These are phyloP conservation scores for Podospora pseudopauciseta DNA, from an alignment of 495 filamentous ascomycete species.

Conservation along the genomic window DNA sequence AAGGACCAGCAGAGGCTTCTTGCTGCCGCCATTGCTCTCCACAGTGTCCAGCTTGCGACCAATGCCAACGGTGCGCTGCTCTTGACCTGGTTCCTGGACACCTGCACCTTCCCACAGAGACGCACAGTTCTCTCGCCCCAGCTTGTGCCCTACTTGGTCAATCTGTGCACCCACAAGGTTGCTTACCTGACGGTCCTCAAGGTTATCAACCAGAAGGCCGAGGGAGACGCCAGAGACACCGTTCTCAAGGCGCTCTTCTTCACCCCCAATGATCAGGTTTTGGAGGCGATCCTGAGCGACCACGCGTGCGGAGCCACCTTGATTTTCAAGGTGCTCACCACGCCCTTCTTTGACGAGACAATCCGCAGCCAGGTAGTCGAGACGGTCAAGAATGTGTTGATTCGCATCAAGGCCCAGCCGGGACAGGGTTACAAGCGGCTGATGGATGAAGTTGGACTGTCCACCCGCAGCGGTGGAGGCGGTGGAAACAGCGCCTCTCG, in stretches of 20 bases:
- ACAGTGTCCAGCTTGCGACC: constrained; percentile 94
- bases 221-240: constrained; percentile 87
- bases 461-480: constrained; percentile 46
- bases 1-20: constrained; percentile 95
- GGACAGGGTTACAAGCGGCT: constrained; percentile 96
- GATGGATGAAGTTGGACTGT: constrained; percentile 94
- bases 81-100: constrained; percentile 97
- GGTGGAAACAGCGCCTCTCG: constrained; percentile 33
- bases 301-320: constrained; percentile 89
- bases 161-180: constrained; percentile 97
- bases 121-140: constrained; percentile 89
- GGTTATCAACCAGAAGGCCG: constrained; percentile 96
- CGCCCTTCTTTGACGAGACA: constrained; percentile 93
- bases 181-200: constrained; percentile 96
- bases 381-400: constrained; percentile 83
- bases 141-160: constrained; percentile 92
- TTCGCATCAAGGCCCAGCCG: constrained; percentile 86
- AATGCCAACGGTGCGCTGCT: constrained; percentile 93
- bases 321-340: constrained; percentile 97
- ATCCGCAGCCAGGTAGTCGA: constrained; percentile 84
- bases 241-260: constrained; percentile 94
- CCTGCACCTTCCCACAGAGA: constrained; percentile 90
- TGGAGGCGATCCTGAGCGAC: constrained; percentile 89
- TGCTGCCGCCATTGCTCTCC: constrained; percentile 88
- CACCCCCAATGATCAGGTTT: constrained; percentile 76